Evolutionary conservation across 78 protist species (phyloP).

Genomic region (Dictyostelium capitatum): DNA sequence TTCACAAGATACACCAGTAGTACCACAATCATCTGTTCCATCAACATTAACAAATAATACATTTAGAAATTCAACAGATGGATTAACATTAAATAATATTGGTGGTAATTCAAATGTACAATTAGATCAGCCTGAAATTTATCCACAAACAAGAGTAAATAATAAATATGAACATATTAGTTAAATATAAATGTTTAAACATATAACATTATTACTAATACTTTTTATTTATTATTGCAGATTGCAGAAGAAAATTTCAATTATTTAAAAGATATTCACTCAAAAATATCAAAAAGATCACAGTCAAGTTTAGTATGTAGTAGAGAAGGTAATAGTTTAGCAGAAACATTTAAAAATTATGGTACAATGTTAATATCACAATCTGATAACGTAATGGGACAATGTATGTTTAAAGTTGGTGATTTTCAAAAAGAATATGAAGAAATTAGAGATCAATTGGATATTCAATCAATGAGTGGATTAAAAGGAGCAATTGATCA

Average conservation of each 20-base stretch:
- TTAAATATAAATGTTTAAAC: too few relatives aligned
- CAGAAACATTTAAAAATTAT: constrained; percentile 81
- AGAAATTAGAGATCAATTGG: constrained; percentile 42
- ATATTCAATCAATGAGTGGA: constrained; percentile 51
- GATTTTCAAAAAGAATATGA: constrained; percentile 70
- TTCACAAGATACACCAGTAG: constrained; percentile 15
- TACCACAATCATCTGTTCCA: background rate
- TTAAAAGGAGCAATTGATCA: constrained; percentile 60
- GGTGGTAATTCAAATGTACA: background rate
- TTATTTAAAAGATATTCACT: constrained; percentile 68
- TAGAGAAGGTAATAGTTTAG: constrained; percentile 79
- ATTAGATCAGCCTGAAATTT: constrained; percentile 64
- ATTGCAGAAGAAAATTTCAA: constrained; percentile 78
- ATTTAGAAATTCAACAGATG: background rate
- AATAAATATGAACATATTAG: background rate
- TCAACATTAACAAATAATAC: background rate
- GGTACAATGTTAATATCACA: constrained; percentile 81
- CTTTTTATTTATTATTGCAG: background rate
- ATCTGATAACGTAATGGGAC: constrained; percentile 64
- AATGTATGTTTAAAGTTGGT: constrained; percentile 75
- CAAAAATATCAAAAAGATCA: constrained; percentile 58
- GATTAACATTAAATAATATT: background rate
- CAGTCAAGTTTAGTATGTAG: constrained; percentile 42
- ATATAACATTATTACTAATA: background rate
- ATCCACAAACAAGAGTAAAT: constrained; percentile 64